These are phyloP conservation scores for Boletellus dicymbophilus DNA, from an alignment of 1,284 basidiomycete genomes.

Conservation along the genomic window DNA sequence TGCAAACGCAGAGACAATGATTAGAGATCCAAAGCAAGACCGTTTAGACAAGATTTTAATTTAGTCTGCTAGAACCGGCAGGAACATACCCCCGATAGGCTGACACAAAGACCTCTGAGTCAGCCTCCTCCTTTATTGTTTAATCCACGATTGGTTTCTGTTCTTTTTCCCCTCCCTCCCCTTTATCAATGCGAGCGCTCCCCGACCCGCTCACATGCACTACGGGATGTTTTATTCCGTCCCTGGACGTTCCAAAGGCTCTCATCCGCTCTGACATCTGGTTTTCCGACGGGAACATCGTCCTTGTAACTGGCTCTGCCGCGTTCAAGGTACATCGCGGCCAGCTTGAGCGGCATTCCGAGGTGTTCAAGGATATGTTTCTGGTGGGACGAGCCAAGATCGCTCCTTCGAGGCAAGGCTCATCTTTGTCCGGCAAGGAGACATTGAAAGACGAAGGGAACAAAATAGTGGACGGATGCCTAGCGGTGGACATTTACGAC, in stretches of 20 bases:
- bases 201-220: conserved; percentile 31
- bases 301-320: conserved; percentile 54
- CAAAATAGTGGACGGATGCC: conserved; percentile 50
- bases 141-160: not conserved
- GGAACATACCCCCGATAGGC: conserved; percentile 1
- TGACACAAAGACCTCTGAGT: conserved; percentile 16
- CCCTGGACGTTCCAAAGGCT: conserved; percentile 20
- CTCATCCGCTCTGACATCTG: conserved; percentile 58
- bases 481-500: conserved; percentile 54
- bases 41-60: conserved; percentile 11
- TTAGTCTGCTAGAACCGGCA: conserved; percentile 6
- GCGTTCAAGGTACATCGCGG: conserved; percentile 75
- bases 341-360: conserved; percentile 70
- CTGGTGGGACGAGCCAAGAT: conserved; percentile 46
- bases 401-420: not conserved
- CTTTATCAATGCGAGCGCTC: conserved; percentile 19
- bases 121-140: conserved; percentile 23
- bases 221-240: conserved; percentile 2
- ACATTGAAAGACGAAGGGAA: conserved; percentile 30
- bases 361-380: conserved; percentile 66
- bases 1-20: not conserved
- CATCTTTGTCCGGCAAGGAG: not conserved
- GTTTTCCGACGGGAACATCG: conserved; percentile 71
- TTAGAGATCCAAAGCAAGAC: not conserved
- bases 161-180: not conserved